Evolutionary conservation across 257 asterid genomes (phyloP), one percentile per base, ranked within the genome.

Genomic region (Salvia splendens): DNA sequence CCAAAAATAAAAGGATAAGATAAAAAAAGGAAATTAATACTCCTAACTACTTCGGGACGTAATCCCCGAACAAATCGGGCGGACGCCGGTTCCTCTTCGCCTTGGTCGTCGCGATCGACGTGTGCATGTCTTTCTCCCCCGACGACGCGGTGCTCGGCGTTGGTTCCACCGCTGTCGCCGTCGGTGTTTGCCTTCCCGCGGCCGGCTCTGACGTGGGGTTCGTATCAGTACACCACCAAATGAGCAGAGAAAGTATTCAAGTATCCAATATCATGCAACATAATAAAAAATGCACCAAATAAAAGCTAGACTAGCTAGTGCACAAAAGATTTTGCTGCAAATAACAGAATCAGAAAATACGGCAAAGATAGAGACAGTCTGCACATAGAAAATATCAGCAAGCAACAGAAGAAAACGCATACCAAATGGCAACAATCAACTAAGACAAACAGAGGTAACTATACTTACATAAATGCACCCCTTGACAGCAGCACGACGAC

Each of bases 401-500:
- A 62, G 61, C 61, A 61, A 73, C 42, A 41, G 41, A 68, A 15
- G 35, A 36, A 52, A 47, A 45, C 12, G 46, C 32, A 50, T 8
- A 17, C 5, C 4, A 48, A 20, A 64, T 24, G 61, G 33, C 17
- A 57, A 69, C 12, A 72, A 33, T 42, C 58, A 74, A 65, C 72
- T 48, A 72, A 35, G 2, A 50, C 58, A 49, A 57, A 17, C 68
- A 57, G 54, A 70, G 5, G 24, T 41, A 35, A 51, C 45, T 53
- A 61, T 62, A 77, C 97, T 67, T 83, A 93, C 99, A 80, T 86
- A 74, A 60, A 81, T 81, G 87, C 95, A 88, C 60, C 97, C 97
- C 81, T 93, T 93, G 66, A 93, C 99, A 50, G 96, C 99, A 81
- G 97, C 96, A 71, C 97, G 95, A 12, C 97, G 95, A 79, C 97